Base-by-base conservation (phyloP, 163 green algal genomes). In the Chlorella variabilis region DNA sequence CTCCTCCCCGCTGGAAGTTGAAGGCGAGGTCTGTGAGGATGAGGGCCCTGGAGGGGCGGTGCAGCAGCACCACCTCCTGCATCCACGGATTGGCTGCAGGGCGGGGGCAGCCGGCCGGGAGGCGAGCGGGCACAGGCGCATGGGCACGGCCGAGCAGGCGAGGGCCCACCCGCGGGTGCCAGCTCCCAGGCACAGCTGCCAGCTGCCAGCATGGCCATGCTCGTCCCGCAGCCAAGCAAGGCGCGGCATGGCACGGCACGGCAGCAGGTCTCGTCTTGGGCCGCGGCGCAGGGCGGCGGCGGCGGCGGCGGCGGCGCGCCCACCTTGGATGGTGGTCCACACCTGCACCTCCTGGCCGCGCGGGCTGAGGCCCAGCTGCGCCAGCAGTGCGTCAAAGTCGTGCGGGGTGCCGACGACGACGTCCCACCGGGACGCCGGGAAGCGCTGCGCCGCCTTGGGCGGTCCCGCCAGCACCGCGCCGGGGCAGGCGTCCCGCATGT, bases 11-110 rank as follows among this genome's bases (percentile, higher is more conserved):
- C 36, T 71, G 61, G 67, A 62, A 75, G 67, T 75, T 75, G 67
- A 75, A 75, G 33, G 67, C 67, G 15, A 75, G 17, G 42, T 75
- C 67, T 23, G 67, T 75, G 27, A 75, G 31, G 41, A 77, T 31
- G 6, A 77, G 48, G 29, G 70, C 34, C 25, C 31, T 17, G 18
- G 29, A 51, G 48, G 70, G 70, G 20, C 4, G 11, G 49, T 77
- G 48, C 48, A 77, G 31, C 36, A 77, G 48, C 45, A 65, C n/a
- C 6, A 77, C 5, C 48, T 77, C 70, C 31, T 65, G 48, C 48
- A 76, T 21, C 42, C 42, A 76, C 27, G 69, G 66, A 38, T 27
- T 33, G 31, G 41, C 67, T 38, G 67, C 41, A 17, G 15, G 8
- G 29, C 31, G 8, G 20, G 41, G 27, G 3, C 51, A 51, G n/a